phyloP scores from a whole-genome alignment of 257 asterid species.

The Solanum ossicruentum region DNA sequence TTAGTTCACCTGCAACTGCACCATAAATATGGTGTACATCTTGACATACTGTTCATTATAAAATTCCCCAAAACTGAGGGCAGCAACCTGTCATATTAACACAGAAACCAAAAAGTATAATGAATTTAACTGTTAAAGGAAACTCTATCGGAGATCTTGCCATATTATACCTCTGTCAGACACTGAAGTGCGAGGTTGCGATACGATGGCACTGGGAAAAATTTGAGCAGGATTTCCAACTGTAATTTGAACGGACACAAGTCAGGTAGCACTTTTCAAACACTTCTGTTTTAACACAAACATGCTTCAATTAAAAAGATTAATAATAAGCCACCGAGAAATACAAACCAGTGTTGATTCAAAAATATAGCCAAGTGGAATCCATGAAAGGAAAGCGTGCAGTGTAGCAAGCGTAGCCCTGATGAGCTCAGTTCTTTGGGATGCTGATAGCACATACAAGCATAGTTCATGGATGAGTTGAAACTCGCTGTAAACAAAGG shows the following conservation, averaged over 20 bases:
- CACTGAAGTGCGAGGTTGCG: constrained; percentile 94
- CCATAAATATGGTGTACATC: constrained; percentile 68
- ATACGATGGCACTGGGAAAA: constrained; percentile 67
- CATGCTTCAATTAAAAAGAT: not conserved
- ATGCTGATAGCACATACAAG: constrained; percentile 77
- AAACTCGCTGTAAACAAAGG: constrained; percentile 58
- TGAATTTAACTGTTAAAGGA: not conserved
- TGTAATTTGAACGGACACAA: constrained; percentile 20
- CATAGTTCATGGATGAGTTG: constrained; percentile 95
- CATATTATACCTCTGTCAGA: constrained; percentile 67
- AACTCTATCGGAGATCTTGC: not conserved
- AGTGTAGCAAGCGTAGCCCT: constrained; percentile 89
- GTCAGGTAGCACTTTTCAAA: not conserved
- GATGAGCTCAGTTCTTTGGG: constrained; percentile 92
- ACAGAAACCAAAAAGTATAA: not conserved
- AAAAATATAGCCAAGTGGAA: constrained; percentile 94
- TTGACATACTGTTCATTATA: constrained; percentile 67
- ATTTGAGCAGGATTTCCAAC: constrained; percentile 77
- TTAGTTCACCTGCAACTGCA: constrained; percentile 71
- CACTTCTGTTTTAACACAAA: not conserved
- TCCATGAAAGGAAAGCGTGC: constrained; percentile 98
- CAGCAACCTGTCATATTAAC: constrained; percentile 61
- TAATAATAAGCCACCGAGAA: constrained; percentile 4
- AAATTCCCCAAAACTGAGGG: constrained; percentile 81
- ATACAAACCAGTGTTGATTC: constrained; percentile 89